A percentile compares a stretch with the other conserved stretches of the same genome.
These are phyloP conservation scores for Liquidambar formosana DNA, from an alignment of 164 flowering plant genomes.

Conservation along the genomic window DNA sequence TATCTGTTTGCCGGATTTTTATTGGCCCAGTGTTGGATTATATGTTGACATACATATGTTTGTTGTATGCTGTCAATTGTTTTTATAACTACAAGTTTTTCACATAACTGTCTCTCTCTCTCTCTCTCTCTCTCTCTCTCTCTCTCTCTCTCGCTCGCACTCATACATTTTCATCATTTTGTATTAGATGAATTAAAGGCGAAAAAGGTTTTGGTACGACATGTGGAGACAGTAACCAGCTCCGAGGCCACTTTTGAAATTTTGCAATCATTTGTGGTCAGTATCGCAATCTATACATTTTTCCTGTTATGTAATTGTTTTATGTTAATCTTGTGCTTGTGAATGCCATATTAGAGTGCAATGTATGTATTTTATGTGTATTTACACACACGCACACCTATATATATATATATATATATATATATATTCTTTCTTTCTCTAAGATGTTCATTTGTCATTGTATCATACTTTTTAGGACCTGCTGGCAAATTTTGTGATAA, in stretches of 20 bases:
- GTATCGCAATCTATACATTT: conserved; percentile 12
- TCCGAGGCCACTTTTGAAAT: conserved; percentile 50
- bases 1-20: too few species aligned
- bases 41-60: too few species aligned
- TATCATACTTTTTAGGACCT: not conserved
- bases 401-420: too few species aligned
- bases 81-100: too few species aligned
- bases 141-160: too few species aligned
- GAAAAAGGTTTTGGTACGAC: conserved; percentile 66
- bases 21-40: too few species aligned
- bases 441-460: not conserved
- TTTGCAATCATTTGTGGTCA: conserved; percentile 64
- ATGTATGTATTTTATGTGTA: too few species aligned
- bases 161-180: conserved; percentile 2
- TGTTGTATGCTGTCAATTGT: too few species aligned
- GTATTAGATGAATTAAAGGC: conserved; percentile 43
- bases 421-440: not conserved
- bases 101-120: not conserved
- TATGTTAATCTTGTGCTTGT: not conserved
- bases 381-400: too few species aligned
- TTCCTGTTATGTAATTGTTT: not conserved
- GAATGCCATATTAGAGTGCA: too few species aligned
- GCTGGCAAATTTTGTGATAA: not conserved
- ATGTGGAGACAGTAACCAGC: conserved; percentile 69
- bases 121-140: too few species aligned